Base-by-base conservation (phyloP, 225 moss, liverwort and hornwort genomes). In the Sphagnum tenellum region DNA sequence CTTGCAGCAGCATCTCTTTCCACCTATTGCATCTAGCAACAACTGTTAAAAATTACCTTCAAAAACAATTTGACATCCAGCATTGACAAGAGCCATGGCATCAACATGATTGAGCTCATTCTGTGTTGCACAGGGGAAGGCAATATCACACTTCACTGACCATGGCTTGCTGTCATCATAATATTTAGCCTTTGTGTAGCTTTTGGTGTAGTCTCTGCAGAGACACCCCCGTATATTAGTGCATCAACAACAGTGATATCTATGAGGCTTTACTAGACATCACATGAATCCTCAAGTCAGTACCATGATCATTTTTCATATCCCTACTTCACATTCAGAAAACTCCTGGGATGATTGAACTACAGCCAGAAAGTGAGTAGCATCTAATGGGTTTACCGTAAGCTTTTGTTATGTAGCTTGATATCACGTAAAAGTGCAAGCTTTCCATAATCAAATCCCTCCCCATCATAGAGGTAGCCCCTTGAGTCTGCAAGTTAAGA, bases 101-200 rank as follows among this genome's bases (percentile, higher is more conserved):
- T 98, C 98, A 71, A 79, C 83, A 75, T 93, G 98, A 72, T 93
- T 93, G 70, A 98, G 90, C 80, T 98, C 98, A 69, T 98, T 98
- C 67, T 98, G 93, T 72, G 77, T 87, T 61, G 98, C 98, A 84
- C 98, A 98, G 65, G 98, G 98, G 63, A 93, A 98, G 58, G 98
- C 98, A 77, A 93, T 66, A 76, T 98, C 93, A 76, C 98, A 93
- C 69, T 88, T 93, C 59, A 98, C 90, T 50, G 87, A 87, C 98
- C 98, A 98, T 67, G 98, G 98, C 82, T 93, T 98, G 75, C 90
- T 89, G 70, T 92, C 96, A 67, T 98, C 98, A 55, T 80, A 81
- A 54, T 90, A 93, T 71, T 88, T 93, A 0, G 90, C 89, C 73
- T 89, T 89, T 46, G 89, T 72, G 64, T 90, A 89, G 56, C 66